Evolutionary conservation across 345 rosid species (phyloP), one percentile per base, ranked within the genome.

Genomic region (Lepidium africanum): DNA sequence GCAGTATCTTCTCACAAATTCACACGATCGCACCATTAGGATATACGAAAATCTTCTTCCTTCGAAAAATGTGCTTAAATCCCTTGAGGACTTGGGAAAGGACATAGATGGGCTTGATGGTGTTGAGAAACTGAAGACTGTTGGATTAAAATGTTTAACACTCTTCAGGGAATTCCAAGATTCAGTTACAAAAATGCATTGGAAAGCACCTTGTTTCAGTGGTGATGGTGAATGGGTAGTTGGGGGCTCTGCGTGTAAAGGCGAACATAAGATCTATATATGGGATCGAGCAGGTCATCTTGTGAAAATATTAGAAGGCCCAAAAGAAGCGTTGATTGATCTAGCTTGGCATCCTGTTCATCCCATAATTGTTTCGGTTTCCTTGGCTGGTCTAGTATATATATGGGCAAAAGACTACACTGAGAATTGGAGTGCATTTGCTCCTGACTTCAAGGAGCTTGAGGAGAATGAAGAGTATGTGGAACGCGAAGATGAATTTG

Each of bases 361-460:
- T 80, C 99, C 99, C 2, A 77, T 91, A 63, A 85, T 95, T 15
- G 86, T 91, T 19, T 95, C 97, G 56, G 96, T 95, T 60, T 95
- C 99, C 59, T 76, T 87, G 77, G 84, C 91, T 11, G 99, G 99
- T 60, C 65, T 90, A 77, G 96, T 91, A 65, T 95, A 95, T 80
- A 85, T 95, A 30, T 95, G 99, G 99, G 99, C 97, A 35, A 95
- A 95, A 79, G 99, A 95, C 61, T 88, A 95, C 71, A 89, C 96
- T 3, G 99, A 95, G 80, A 95, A 95, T 55, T 95, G 97, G 99
- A 95, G 99, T 71, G 97, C 99, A 35, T 95, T 95, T 82, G 99
- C 99, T 69, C 97, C 99, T 3, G 99, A 95, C 77, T 94, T 94
- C 70, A 94, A 91, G 76, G 99, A 94, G 86, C 96, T 95, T 5